Base-by-base conservation (phyloP, 306 rosid genomes). In the Dicorynia guianensis region DNA sequence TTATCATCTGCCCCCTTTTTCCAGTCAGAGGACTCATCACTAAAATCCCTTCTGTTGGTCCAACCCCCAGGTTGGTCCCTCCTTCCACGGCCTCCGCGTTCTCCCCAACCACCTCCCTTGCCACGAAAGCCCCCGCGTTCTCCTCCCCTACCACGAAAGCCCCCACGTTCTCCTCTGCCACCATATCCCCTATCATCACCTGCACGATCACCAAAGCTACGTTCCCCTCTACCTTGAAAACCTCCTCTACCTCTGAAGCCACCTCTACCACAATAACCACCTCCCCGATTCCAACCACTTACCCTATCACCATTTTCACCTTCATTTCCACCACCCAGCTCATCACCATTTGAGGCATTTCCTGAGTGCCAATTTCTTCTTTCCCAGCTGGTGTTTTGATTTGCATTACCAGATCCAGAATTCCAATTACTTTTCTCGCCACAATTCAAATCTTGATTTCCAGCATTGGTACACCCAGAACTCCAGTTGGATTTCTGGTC, bases 71-170 rank as follows among this genome's bases (percentile, higher is more conserved):
- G 59, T 54, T 81, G 87, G 68, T 85, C 93, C 81, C 84, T 71
- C 85, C 96, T 86, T 74, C 96, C 97, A n/a, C 85, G 82, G 65
- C 91, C 96, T 36, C 97, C 66, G 64, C 92, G 89, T 8, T 82
- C 79, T 39, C 85, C 79, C 67, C 81, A 72, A 54, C 84, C 88
- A 48, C 86, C 80, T 76, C 87, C 71, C 15, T 87, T 19, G 14
- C 87, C 83, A 63, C 89, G 63, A 63, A 64, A 76, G 0, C 72
- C 60, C 59, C 72, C 72, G 4, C 58, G 47, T 35, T 67, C 72
- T 55, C 61, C 74, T 33, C 62, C 49, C 25, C 67, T 73, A 38
- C 68, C 63, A 14, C 30, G 30, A 25, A 67, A 76, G 15, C 76
- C 74, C 4, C 73, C 67, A 0, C 60, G 60, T 0, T 74, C 78